Base-by-base conservation (phyloP, 495 filamentous ascomycete genomes). In the Podospora didyma region DNA sequence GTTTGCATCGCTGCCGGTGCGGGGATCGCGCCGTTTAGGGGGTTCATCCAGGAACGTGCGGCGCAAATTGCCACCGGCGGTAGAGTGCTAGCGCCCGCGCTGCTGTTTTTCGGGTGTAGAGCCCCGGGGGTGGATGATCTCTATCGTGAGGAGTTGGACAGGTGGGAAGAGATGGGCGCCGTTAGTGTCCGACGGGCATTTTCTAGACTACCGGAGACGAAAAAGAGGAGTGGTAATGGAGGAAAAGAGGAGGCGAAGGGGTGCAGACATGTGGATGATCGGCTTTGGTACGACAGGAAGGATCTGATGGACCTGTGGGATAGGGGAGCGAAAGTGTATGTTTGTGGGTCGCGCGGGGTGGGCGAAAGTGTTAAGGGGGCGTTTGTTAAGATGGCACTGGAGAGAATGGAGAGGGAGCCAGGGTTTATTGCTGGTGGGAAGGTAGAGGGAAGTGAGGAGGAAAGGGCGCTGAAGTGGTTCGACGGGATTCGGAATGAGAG, bases 41-140 rank as follows among this genome's bases (percentile, higher is more conserved):
- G 84, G 6, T 89, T 90, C 64, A 57, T 88, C 11, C 81, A 89
- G 67, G 86, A 90, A 56, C 83, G 87, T 10, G 82, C 80, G 0
- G 75, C 75, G 34, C 77, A 77, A 62, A 73, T 84, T 21, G 73
- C 70, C 16, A 77, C 76, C 0, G 82, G 82, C 1, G n/a, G n/a
- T n/a, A 70, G 75, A 16, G 71, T 69, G 21, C 72, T 88, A 0
- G 86, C 80, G 0, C 79, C 73, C 2, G 86, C 86, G 0, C 44
- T 88, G 11, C 70, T 90, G 2, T 89, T 87, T 64, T 70, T 85
- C 41, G 87, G 87, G 1, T 89, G 86, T 62, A 78, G 82, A 17
- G 73, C 76, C 1, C 71, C 80, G 19, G 79, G 77, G 5, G 66
- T 70, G 39, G 88, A 89, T 60, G 75, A 79, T 22, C 69, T 90